Conservation (phyloP, 148 eudicot genomes). For the Chenopodium suecicum region DNA sequence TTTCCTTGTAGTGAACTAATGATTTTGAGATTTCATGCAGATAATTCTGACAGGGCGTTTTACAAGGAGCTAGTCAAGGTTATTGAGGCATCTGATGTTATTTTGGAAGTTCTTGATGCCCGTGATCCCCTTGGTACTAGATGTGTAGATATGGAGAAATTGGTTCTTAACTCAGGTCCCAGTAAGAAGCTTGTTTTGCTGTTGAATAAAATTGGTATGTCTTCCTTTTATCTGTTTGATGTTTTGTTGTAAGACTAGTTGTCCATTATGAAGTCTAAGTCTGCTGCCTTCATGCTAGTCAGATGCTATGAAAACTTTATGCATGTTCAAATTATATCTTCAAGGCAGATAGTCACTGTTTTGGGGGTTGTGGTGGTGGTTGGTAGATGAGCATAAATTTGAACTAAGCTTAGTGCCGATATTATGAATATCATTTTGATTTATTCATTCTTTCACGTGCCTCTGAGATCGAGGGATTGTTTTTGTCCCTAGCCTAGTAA, state of each 20-base stretch:
- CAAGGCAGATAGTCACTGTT: background rate
- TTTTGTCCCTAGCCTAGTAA: background rate
- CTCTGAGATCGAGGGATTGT: background rate
- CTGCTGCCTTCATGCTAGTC: background rate
- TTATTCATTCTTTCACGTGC: background rate
- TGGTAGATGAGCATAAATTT: background rate
- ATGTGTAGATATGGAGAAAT: slow-evolving; percentile 83
- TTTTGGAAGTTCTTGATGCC: slow-evolving; percentile 96
- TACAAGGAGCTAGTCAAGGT: slow-evolving; percentile 97
- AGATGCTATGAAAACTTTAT: background rate
- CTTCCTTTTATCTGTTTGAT: background rate
- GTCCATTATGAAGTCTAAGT: background rate
- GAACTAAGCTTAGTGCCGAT: background rate
- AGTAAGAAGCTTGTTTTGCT: slow-evolving; percentile 88
- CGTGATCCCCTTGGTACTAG: slow-evolving; percentile 97
- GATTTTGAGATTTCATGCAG: slow-evolving; percentile 33
- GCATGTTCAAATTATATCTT: background rate
- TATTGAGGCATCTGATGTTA: slow-evolving; percentile 91
- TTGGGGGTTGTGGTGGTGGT: background rate
- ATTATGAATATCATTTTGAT: background rate
- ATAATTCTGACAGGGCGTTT: slow-evolving; percentile 78
- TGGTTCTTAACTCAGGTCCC: slow-evolving; percentile 75
- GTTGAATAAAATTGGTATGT: slow-evolving; percentile 86
- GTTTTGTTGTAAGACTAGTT: background rate
- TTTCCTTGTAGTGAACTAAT: slow-evolving; percentile 2